Percentiles rank a stretch among this genome's conserved stretches.
phyloP scores from a whole-genome alignment of 306 rosid genomes.

The Delonix regia region DNA sequence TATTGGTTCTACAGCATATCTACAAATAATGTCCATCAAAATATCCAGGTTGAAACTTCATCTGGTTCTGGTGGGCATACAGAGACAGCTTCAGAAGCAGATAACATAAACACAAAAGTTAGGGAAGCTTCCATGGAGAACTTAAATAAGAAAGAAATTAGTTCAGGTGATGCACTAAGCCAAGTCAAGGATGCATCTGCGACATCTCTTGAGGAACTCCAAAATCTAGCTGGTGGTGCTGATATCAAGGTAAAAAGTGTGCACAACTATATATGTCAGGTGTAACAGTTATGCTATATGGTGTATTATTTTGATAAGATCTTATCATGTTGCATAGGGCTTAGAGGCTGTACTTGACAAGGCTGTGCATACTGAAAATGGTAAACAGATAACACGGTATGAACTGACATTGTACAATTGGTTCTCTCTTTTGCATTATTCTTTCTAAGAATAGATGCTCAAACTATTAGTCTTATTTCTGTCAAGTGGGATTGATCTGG shows the following conservation, averaged over 20 bases:
- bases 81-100: constrained; percentile 42
- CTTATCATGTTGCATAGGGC: constrained; percentile 60
- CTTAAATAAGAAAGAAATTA: constrained; percentile 52
- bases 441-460: constrained; percentile 24
- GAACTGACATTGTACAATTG: constrained; percentile 31
- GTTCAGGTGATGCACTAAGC: constrained; percentile 59
- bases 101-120: constrained; percentile 34
- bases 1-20: constrained; percentile 30
- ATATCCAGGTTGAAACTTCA: constrained; percentile 59
- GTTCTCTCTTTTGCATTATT: constrained; percentile 20
- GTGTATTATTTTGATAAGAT: constrained; percentile 33
- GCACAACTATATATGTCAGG: constrained; percentile 2
- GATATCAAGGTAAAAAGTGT: constrained; percentile 81
- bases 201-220: constrained; percentile 71
- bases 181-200: constrained; percentile 53
- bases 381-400: constrained; percentile 91
- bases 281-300: constrained; percentile 1
- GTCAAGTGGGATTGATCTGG: constrained; percentile 91
- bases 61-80: constrained; percentile 49
- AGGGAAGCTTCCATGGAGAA: constrained; percentile 47
- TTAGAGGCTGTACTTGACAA: constrained; percentile 94
- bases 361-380: constrained; percentile 94
- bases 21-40: constrained; percentile 34
- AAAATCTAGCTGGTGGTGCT: constrained; percentile 76
- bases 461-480: constrained; percentile 42